Base-by-base conservation (phyloP, 306 rosid species). In the Cicer arietinum region DNA sequence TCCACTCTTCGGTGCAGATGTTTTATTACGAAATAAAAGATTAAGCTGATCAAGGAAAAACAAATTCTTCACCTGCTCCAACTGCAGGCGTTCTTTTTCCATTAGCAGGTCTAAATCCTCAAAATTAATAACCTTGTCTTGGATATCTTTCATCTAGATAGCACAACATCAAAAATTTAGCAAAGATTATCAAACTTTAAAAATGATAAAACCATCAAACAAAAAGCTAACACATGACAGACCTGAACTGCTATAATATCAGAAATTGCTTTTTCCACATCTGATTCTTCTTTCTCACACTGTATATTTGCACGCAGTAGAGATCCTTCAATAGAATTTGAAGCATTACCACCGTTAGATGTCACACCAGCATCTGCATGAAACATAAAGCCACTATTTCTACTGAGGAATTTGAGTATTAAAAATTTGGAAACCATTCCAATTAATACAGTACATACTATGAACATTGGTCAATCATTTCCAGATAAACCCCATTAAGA, bases 11-110 rank as follows among this genome's bases (percentile, higher is more conserved):
- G 84, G 56, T 9, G 81, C 76, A 44, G 85, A 65, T 47, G 67
- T 67, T 79, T 74, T 85, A 14, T 74, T 85, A 14, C 75, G 64
- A 78, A 85, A 86, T 58, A 85, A 78, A 68, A 87, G 90, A 39
- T 84, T 78, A 44, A 92, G 94, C 86, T 88, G 91, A 77, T 94
- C 96, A 76, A 85, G 85, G 80, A 88, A 92, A 54, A 90, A 83
- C 90, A 82, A 76, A 75, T 65, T 86, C 77, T 82, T 92, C 80
- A 81, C 83, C 79, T 88, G 97, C 83, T 90, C 97, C 73, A 94
- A 35, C 73, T 92, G 90, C 67, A 78, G 86, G 78, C 86, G 7
- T 80, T 89, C 91, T 83, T 88, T 94, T 84, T 94, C 97, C 82
- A 80, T 80, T 85, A 71, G 87, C 87, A 89, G 79, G 85, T 94